Evolutionary conservation across 164 flowering plant species (phyloP).

Genomic region (Tetrastigma voinierianum): DNA sequence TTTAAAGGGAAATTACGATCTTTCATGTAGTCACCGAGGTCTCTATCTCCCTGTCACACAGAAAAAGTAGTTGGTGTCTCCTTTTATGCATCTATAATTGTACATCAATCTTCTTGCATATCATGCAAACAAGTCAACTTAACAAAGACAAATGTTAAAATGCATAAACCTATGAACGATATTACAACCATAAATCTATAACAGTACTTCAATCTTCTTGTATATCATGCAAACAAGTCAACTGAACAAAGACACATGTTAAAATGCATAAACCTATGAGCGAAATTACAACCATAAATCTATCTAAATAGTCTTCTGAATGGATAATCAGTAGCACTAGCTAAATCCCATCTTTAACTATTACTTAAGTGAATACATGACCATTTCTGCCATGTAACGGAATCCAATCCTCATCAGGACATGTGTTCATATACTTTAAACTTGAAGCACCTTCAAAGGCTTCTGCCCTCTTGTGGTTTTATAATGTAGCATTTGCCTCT

Average conservation of each 20-base stretch:
- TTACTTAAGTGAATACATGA: too few relatives aligned
- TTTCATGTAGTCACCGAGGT: constrained; percentile 81
- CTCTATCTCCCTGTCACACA: constrained; percentile 71
- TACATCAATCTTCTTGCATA: constrained; percentile 1
- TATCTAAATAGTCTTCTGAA: too few relatives aligned
- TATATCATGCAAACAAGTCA: not conserved
- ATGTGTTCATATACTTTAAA: too few relatives aligned
- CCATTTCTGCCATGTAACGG: too few relatives aligned
- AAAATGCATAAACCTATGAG: not conserved
- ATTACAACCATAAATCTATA: not conserved
- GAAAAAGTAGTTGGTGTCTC: not conserved
- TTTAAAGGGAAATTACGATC: constrained; percentile 85
- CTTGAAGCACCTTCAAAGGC: too few relatives aligned
- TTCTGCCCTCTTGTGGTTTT: too few relatives aligned
- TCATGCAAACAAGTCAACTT: not conserved
- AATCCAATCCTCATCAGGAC: too few relatives aligned
- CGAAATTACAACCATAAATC: not conserved
- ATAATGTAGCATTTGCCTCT: too few relatives aligned
- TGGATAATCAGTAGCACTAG: too few relatives aligned
- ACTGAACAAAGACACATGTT: not conserved
- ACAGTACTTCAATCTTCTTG: not conserved
- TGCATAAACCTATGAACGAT: not conserved
- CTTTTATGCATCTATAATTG: not conserved
- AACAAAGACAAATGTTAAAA: not conserved
- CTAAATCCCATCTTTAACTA: too few relatives aligned